A percentile compares a stretch with the other conserved stretches of the same genome.
Conservation (phyloP, 768 basidiomycete species). For the Leccinum truebloodii region DNA sequence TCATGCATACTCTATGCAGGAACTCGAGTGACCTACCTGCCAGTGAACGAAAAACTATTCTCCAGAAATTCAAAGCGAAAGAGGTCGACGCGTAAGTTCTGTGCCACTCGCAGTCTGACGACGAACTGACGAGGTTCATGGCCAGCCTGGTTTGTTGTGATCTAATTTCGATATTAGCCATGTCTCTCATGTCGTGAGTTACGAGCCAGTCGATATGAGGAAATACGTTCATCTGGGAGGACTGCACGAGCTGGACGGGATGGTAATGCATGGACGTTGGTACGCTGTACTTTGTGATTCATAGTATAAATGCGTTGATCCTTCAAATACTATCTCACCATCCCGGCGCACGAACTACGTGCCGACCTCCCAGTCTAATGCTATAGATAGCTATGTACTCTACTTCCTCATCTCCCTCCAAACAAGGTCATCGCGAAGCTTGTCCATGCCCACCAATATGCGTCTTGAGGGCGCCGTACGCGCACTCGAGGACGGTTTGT, state of each 20-base stretch:
- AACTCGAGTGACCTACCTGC: slow-evolving; percentile 76
- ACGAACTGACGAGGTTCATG: slow-evolving; percentile 8
- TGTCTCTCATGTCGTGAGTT: slow-evolving; percentile 91
- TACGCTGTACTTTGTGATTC: slow-evolving; percentile 28
- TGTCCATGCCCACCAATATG: slow-evolving; percentile 47
- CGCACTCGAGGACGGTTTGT: slow-evolving; percentile 66
- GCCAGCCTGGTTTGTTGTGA: slow-evolving; percentile 90
- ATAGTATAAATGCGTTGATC: too few species aligned
- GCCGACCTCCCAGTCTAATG: slow-evolving; percentile 56
- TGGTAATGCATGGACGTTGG: slow-evolving; percentile 92
- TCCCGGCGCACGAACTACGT: slow-evolving; percentile 50
- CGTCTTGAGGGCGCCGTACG: slow-evolving; percentile 46
- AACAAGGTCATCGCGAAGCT: slow-evolving; percentile 56
- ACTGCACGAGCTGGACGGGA: slow-evolving; percentile 90
- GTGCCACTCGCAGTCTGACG: not conserved
- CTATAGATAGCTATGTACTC: slow-evolving; percentile 52
- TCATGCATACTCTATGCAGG: slow-evolving; percentile 52
- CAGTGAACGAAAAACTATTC: slow-evolving; percentile 69
- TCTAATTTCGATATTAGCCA: slow-evolving; percentile 93
- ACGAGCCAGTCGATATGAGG: slow-evolving; percentile 97
- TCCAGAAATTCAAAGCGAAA: slow-evolving; percentile 79
- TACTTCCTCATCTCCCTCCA: slow-evolving; percentile 56
- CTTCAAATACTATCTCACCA: slow-evolving; percentile 50
- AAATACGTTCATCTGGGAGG: slow-evolving; percentile 96
- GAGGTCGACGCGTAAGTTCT: slow-evolving; percentile 77